Conservation (phyloP, 805 yeast genomes). For the Sugiyamaella lignohabitans region DNA sequence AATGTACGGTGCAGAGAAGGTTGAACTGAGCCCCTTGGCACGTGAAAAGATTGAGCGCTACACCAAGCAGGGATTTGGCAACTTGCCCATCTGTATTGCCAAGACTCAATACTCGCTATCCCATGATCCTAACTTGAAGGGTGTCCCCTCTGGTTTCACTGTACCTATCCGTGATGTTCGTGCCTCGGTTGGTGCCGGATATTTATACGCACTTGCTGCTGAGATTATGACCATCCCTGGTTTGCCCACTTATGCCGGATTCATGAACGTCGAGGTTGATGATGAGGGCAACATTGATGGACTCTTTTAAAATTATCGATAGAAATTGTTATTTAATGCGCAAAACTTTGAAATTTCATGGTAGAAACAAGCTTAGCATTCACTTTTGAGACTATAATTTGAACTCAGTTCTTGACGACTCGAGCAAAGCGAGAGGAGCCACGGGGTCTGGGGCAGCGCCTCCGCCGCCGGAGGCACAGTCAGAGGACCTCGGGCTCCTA, state of each 20-base stretch:
- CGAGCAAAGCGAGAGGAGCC: background rate
- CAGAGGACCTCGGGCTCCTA: too few relatives aligned
- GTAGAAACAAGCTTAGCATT: too few relatives aligned
- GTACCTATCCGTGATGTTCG: constrained; percentile 93
- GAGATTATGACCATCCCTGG: constrained; percentile 98
- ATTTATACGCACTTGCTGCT: constrained; percentile 92
- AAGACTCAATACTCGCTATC: constrained; percentile 96
- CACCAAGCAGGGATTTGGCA: constrained; percentile 80
- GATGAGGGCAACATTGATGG: constrained; percentile 91
- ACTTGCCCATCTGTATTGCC: constrained; percentile 93
- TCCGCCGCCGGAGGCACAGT: constrained; percentile 1
- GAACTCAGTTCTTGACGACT: too few relatives aligned
- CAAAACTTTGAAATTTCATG: too few relatives aligned
- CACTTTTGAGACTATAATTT: too few relatives aligned
- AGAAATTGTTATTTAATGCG: too few relatives aligned
- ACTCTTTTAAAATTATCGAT: constrained; percentile 66
- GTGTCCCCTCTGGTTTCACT: constrained; percentile 90
- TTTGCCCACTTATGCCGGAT: constrained; percentile 90
- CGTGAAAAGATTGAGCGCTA: constrained; percentile 72
- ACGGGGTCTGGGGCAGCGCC: background rate
- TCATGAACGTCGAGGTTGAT: constrained; percentile 92
- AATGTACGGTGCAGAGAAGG: constrained; percentile 88
- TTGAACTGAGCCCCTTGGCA: constrained; percentile 80
- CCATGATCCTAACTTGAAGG: constrained; percentile 87
- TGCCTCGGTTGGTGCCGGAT: constrained; percentile 95